phyloP scores from a whole-genome alignment of 2,329 filamentous ascomycete genomes.

The Cercospora canescens region DNA sequence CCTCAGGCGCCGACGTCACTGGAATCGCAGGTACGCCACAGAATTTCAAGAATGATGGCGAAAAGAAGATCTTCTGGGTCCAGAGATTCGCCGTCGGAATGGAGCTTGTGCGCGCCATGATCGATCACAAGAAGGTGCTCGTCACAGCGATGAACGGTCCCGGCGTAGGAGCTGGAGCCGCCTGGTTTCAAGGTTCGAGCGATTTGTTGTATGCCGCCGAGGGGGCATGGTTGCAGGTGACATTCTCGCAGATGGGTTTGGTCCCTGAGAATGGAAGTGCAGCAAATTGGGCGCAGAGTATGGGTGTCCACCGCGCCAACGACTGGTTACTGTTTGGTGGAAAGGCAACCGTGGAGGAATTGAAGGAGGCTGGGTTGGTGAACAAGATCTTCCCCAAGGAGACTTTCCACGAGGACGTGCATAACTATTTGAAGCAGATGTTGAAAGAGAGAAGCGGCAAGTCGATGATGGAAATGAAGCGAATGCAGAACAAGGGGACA shows the following conservation, averaged over 20 bases:
- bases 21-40: slow-evolving; percentile 20
- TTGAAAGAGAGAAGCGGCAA: slow-evolving; percentile 28
- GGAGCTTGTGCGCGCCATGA: slow-evolving; percentile 30
- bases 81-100: slow-evolving; percentile 25
- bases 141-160: slow-evolving; percentile 32
- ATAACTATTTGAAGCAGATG: slow-evolving; percentile 27
- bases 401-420: slow-evolving; percentile 28
- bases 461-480: slow-evolving; percentile 33
- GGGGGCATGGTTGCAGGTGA: slow-evolving; percentile 31
- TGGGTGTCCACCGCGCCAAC: slow-evolving; percentile 31
- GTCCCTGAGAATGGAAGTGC: slow-evolving; percentile 30
- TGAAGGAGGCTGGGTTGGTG: slow-evolving; percentile 30
- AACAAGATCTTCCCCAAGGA: slow-evolving; percentile 31
- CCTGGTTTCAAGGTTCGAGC: slow-evolving; percentile 31
- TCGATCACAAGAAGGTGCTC: slow-evolving; percentile 33
- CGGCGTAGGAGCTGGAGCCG: slow-evolving; percentile 30
- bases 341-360: slow-evolving; percentile 27
- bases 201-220: slow-evolving; percentile 33
- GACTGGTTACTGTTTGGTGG: slow-evolving; percentile 32
- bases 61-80: slow-evolving; percentile 30
- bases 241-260: slow-evolving; percentile 30
- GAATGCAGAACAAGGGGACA: slow-evolving; percentile 26
- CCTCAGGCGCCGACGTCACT: slow-evolving; percentile 30
- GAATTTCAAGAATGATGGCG: slow-evolving; percentile 29
- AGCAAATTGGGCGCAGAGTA: slow-evolving; percentile 27